Evolutionary conservation across 2,329 filamentous ascomycete species (phyloP).

Genomic region (Fusarium mundagurra): DNA sequence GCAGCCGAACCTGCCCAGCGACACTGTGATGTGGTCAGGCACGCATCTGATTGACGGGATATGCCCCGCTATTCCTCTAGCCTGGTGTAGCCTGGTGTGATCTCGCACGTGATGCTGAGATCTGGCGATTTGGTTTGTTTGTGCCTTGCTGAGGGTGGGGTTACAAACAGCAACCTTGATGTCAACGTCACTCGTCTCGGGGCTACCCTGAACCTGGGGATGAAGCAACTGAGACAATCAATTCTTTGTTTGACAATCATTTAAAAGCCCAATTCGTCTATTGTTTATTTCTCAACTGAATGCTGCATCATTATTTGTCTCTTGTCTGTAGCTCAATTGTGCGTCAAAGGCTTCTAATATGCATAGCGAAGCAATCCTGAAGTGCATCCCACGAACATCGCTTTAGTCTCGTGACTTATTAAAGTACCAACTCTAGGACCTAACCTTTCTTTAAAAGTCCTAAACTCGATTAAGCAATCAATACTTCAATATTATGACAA

Average conservation of each 20-base stretch:
- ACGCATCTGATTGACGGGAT: conserved; percentile 28
- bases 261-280: neutral
- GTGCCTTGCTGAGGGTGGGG: conserved; percentile 39
- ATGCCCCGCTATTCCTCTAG: conserved; percentile 26
- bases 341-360: neutral
- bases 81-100: conserved; percentile 31
- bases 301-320: neutral
- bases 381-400: neutral
- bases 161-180: conserved; percentile 40
- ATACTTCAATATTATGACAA: neutral
- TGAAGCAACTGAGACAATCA: neutral
- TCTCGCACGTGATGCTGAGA: conserved; percentile 36
- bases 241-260: neutral
- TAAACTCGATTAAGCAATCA: neutral
- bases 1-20: conserved; percentile 40
- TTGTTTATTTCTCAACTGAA: neutral
- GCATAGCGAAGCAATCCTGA: neutral
- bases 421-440: too few relatives aligned
- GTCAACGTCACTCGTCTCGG: conserved; percentile 35
- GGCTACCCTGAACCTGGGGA: conserved; percentile 34
- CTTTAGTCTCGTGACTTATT: neutral
- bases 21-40: conserved; percentile 23
- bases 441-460: too few relatives aligned
- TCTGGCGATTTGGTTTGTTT: conserved; percentile 36
- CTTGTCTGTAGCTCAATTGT: neutral